A percentile compares a stretch with the other conserved stretches of the same genome.
These are phyloP conservation scores for Sporothrix pallida DNA, from an alignment of 2,329 filamentous ascomycete genomes.

Conservation along the genomic window DNA sequence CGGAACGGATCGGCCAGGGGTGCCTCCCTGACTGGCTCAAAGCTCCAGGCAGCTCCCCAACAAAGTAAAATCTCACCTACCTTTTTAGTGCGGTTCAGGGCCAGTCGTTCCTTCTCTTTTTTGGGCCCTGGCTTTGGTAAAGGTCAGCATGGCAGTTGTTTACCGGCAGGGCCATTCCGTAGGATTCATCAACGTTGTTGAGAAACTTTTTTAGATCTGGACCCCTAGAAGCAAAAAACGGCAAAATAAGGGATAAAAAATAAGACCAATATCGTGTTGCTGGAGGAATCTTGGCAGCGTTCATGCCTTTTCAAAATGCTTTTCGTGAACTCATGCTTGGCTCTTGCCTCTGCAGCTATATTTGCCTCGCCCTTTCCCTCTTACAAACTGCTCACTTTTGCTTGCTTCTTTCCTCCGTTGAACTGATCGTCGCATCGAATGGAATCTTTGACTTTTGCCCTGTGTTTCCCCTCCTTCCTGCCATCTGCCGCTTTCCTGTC, in stretches of 20 bases:
- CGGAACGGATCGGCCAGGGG: background rate
- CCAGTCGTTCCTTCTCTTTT: background rate
- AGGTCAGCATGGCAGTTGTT: too few species aligned
- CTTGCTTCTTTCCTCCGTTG: background rate
- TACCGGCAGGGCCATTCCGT: too few species aligned
- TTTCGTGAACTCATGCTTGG: background rate
- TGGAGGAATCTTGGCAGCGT: background rate
- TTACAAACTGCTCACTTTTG: background rate
- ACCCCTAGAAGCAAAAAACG: background rate
- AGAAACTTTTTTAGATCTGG: background rate
- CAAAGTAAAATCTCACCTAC: background rate
- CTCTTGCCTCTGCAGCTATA: background rate
- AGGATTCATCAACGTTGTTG: background rate
- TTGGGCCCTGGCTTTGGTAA: background rate
- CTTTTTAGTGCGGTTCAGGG: background rate
- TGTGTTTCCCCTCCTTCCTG: background rate
- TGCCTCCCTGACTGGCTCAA: background rate
- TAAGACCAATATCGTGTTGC: background rate
- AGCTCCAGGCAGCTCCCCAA: background rate
- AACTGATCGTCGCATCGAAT: background rate
- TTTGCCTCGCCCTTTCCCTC: too few species aligned
- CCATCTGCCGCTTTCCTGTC: constrained; percentile 19
- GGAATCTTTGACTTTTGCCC: background rate
- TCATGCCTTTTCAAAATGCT: too few species aligned
- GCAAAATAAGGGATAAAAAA: too few species aligned